Conservation (phyloP, 176 grass and related monocot genomes). For the Chrysopogon serrulatus region DNA sequence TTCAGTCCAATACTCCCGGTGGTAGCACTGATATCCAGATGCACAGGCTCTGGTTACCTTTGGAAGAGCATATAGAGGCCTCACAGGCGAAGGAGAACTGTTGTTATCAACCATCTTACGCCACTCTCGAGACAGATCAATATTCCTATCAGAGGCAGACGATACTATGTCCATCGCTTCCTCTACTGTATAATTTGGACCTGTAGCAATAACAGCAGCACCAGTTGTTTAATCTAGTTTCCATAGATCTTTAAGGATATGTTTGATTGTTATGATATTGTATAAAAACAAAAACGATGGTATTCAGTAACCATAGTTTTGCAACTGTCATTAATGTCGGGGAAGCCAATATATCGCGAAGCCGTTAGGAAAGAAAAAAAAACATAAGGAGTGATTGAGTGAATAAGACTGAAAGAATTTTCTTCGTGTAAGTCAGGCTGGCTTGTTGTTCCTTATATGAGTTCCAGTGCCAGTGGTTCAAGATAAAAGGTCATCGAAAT, state of each 20-base stretch:
- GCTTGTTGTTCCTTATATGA: too few species aligned
- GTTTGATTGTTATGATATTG: neutral
- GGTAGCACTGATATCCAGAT: neutral
- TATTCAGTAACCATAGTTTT: neutral
- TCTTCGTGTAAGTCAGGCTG: too few species aligned
- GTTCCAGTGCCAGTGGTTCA: neutral
- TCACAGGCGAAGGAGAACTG: neutral
- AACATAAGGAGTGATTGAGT: too few species aligned
- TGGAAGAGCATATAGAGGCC: neutral
- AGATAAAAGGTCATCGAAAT: neutral
- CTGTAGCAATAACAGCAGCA: neutral
- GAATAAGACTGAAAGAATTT: too few species aligned
- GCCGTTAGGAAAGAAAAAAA: too few species aligned
- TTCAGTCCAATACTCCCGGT: neutral
- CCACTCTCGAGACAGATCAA: neutral
- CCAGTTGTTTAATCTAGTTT: neutral
- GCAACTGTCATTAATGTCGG: neutral
- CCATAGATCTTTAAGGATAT: neutral
- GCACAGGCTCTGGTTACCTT: neutral
- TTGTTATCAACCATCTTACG: neutral
- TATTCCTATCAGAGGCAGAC: neutral
- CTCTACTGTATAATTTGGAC: neutral
- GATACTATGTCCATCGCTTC: neutral
- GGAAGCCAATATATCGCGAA: too few species aligned
- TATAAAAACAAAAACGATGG: neutral